Evolutionary conservation across 768 basidiomycete species (phyloP).

Genomic region (Hypsizygus marmoreus): DNA sequence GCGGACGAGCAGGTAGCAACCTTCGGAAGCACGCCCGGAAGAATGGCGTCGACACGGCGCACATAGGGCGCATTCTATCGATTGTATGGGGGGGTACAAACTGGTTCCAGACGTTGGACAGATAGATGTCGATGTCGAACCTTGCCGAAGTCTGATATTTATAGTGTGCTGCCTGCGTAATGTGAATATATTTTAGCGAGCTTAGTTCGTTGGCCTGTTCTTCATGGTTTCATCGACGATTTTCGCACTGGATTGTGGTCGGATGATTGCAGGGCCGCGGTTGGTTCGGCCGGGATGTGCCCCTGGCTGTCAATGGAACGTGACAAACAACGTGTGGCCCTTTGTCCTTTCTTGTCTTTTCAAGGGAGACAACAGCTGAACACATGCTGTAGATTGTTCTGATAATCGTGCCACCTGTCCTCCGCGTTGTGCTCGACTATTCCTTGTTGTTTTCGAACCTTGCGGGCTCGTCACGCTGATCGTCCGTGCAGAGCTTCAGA

Average conservation of each 20-base stretch:
- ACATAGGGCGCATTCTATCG: background rate
- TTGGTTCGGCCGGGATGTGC: slow-evolving; percentile 6
- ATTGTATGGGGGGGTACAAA: too few species aligned
- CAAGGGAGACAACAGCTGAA: slow-evolving; percentile 23
- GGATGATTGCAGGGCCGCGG: slow-evolving; percentile 1
- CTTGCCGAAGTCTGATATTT: too few species aligned
- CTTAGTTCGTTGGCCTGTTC: too few species aligned
- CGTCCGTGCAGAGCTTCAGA: slow-evolving; percentile 31
- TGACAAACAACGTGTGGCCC: slow-evolving; percentile 28
- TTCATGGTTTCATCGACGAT: too few species aligned
- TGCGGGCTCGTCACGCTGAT: slow-evolving; percentile 15
- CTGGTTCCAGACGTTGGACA: too few species aligned
- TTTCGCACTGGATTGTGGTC: background rate
- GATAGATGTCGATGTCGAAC: slow-evolving; percentile 1
- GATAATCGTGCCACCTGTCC: slow-evolving; percentile 28
- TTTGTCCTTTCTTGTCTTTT: slow-evolving; percentile 28
- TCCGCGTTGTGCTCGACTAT: slow-evolving; percentile 15
- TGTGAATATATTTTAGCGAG: background rate
- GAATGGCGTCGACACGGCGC: background rate
- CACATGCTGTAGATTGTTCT: slow-evolving; percentile 33
- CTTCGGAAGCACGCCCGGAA: slow-evolving; percentile 4
- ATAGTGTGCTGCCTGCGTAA: background rate
- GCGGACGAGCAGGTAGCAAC: background rate
- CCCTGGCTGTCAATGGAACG: slow-evolving; percentile 14
- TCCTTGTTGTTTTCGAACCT: background rate